A percentile compares a stretch with the other conserved stretches of the same genome.
These are phyloP conservation scores for Elongisporangium prolatum DNA, from an alignment of 352 stramenopile species.

Conservation along the genomic window DNA sequence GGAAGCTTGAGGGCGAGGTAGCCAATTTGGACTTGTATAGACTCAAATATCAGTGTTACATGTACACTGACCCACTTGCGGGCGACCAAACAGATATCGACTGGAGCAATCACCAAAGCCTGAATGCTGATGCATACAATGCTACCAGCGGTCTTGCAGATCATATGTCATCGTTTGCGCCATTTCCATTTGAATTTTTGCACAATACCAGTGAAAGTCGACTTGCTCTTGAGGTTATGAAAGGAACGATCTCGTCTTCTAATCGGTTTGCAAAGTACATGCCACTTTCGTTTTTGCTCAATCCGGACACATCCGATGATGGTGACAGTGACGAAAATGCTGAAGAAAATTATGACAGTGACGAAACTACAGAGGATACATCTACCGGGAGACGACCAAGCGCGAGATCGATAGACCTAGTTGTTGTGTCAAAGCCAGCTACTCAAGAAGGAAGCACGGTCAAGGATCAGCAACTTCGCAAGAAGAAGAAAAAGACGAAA, in stretches of 20 bases:
- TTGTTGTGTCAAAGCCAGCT: conserved; percentile 6
- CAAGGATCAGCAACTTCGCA: conserved; percentile 8
- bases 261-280: conserved; percentile 79
- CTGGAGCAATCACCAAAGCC: conserved; percentile 36
- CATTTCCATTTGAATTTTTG: conserved; percentile 73
- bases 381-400: background rate
- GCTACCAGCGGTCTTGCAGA: background rate
- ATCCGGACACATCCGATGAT: conserved; percentile 62
- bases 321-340: conserved; percentile 61
- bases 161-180: conserved; percentile 21
- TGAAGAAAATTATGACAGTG: conserved; percentile 61
- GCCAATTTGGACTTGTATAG: conserved; percentile 70
- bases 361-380: conserved; percentile 63
- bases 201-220: conserved; percentile 59
- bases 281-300: conserved; percentile 73
- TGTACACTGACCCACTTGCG: conserved; percentile 75
- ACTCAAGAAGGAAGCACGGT: conserved; percentile 14
- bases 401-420: conserved; percentile 9
- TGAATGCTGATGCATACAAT: conserved; percentile 9
- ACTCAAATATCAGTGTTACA: conserved; percentile 75
- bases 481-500: conserved; percentile 64
- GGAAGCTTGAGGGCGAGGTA: conserved; percentile 68
- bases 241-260: conserved; percentile 72
- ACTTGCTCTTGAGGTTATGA: conserved; percentile 63
- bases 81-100: conserved; percentile 47